Conservation (phyloP, 176 grass and related monocot genomes). For the Aegilops longissima region DNA sequence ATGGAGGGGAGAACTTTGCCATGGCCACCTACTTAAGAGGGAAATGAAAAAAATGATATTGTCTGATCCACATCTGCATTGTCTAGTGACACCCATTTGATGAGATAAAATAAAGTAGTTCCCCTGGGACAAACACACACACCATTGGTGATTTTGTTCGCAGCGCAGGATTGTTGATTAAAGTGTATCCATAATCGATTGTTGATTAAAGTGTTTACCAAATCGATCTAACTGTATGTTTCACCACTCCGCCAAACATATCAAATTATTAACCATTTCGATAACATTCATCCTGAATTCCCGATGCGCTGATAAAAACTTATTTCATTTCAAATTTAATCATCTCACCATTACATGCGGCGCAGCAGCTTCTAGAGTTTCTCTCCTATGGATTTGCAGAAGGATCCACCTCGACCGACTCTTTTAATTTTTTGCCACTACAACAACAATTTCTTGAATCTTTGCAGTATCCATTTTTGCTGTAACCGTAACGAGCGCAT, state of each 20-base stretch:
- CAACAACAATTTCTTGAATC: background rate
- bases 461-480: background rate
- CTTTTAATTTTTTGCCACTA: background rate
- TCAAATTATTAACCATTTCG: background rate
- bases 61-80: too few species aligned
- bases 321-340: background rate
- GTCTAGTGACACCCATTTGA: too few species aligned
- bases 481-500: background rate
- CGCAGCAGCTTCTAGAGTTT: background rate
- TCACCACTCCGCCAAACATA: background rate
- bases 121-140: background rate
- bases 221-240: background rate
- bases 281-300: background rate
- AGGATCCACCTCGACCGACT: background rate
- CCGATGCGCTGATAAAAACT: background rate
- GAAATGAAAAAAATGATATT: too few species aligned
- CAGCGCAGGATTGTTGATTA: background rate
- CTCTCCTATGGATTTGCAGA: background rate
- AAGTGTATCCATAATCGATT: background rate
- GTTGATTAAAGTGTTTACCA: background rate
- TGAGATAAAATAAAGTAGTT: too few species aligned
- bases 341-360: background rate
- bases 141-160: background rate
- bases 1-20: too few species aligned
- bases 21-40: too few species aligned